phyloP scores from a whole-genome alignment of 2,329 filamentous ascomycete genomes.

The Colletotrichum echinochloae region DNA sequence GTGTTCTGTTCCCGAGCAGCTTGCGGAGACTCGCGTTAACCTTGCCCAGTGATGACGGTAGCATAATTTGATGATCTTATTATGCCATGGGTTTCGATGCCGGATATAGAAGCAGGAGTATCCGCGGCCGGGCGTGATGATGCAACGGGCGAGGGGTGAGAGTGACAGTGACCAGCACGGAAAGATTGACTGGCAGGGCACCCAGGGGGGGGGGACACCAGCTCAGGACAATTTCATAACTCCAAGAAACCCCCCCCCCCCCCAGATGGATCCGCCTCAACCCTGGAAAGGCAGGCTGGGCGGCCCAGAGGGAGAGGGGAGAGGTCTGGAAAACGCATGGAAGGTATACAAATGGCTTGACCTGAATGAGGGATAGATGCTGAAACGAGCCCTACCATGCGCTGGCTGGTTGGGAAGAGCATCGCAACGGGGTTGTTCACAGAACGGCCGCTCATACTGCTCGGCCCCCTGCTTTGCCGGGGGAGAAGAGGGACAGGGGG shows the following conservation, averaged over 20 bases:
- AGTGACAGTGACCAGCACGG: constrained; percentile 47
- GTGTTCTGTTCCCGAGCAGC: constrained; percentile 59
- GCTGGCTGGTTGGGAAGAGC: constrained; percentile 51
- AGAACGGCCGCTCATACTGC: constrained; percentile 36
- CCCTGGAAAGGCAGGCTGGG: constrained; percentile 48
- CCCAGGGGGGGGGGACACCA: constrained; percentile 38
- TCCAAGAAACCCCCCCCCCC: constrained; percentile 45
- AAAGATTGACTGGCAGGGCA: constrained; percentile 51
- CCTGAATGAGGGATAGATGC: constrained; percentile 52
- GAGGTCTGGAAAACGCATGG: constrained; percentile 54
- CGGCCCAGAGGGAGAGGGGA: constrained; percentile 44
- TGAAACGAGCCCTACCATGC: constrained; percentile 61
- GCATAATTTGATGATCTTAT: constrained; percentile 72
- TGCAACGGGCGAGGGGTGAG: constrained; percentile 54
- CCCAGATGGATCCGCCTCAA: constrained; percentile 43
- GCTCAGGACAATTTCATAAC: constrained; percentile 50
- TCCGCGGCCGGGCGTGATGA: constrained; percentile 55
- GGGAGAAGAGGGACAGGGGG: constrained; percentile 26
- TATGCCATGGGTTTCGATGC: constrained; percentile 65
- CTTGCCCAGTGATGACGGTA: constrained; percentile 62
- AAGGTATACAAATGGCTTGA: constrained; percentile 54
- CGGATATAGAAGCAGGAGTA: constrained; percentile 64
- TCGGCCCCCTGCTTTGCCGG: constrained; percentile 39
- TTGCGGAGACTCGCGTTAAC: constrained; percentile 56
- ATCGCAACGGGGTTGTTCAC: constrained; percentile 54